Percentiles rank a stretch among this genome's conserved stretches.
These are phyloP conservation scores for Penicillium parvum DNA, from an alignment of 495 filamentous ascomycete genomes.

Conservation along the genomic window DNA sequence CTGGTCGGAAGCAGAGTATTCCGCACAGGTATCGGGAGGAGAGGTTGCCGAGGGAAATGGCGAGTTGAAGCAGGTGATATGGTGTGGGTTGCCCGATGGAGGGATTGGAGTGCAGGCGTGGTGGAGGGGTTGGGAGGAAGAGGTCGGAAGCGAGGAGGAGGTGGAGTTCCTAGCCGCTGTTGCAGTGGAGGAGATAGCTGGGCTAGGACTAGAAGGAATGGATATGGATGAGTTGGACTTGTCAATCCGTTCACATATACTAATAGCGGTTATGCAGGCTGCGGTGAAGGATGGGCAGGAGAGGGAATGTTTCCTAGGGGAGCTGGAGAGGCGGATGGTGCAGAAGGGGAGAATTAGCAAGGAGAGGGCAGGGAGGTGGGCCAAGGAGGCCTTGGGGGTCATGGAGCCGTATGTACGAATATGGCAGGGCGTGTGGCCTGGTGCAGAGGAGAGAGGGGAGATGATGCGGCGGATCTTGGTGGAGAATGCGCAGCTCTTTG, in stretches of 20 bases:
- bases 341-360: conserved; percentile 17
- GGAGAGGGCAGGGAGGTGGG: conserved; percentile 20
- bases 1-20: conserved; percentile 17
- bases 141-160: conserved; percentile 25
- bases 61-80: conserved; percentile 16
- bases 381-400: conserved; percentile 20
- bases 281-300: conserved; percentile 14
- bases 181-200: conserved; percentile 21
- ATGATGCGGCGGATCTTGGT: conserved; percentile 23
- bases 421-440: conserved; percentile 25
- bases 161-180: conserved; percentile 23
- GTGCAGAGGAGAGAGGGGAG: conserved; percentile 17
- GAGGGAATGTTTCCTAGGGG: conserved; percentile 17
- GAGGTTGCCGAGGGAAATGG: conserved; percentile 17
- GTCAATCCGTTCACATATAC: conserved; percentile 23
- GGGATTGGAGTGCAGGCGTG: too few species aligned
- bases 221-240: conserved; percentile 22
- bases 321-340: conserved; percentile 22
- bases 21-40: conserved; percentile 10
- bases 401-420: conserved; percentile 22
- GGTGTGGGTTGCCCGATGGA: conserved; percentile 18
- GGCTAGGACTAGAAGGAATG: conserved; percentile 4
- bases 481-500: conserved; percentile 26
- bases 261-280: conserved; percentile 23
- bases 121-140: conserved; percentile 24